A percentile compares a stretch with the other conserved stretches of the same genome.
phyloP scores from a whole-genome alignment of 78 protist genomes.

The Dictyostelium purpureum region DNA sequence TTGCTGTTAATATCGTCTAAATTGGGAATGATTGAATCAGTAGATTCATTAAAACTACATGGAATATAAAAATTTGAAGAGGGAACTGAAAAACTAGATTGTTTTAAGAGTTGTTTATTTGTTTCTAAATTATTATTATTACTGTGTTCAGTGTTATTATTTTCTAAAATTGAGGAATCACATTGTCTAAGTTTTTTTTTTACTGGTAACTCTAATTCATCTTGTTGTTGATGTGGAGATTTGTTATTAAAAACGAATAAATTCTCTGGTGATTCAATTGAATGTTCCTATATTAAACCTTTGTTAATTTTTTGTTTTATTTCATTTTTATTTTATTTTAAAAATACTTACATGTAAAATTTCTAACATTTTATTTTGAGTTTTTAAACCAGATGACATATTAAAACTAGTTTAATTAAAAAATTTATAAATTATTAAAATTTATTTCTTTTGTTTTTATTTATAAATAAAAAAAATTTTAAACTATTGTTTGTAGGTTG shows the following conservation, averaged over 20 bases:
- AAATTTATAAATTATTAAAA: not conserved
- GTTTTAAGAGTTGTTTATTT: not conserved
- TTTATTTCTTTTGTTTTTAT: not conserved
- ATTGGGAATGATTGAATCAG: conserved; percentile 9
- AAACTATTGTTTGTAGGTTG: not conserved
- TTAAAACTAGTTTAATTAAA: not conserved
- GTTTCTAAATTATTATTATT: not conserved
- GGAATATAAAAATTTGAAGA: not conserved
- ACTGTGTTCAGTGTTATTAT: not conserved
- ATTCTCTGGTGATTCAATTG: not conserved
- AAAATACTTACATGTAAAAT: conserved; percentile 3
- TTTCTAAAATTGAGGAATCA: not conserved
- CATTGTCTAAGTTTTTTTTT: conserved; percentile 7
- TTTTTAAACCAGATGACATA: conserved; percentile 64
- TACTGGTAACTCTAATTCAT: not conserved
- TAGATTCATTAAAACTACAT: not conserved
- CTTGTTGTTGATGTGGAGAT: not conserved
- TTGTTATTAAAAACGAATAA: not conserved
- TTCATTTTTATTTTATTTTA: not conserved
- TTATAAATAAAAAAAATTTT: not conserved
- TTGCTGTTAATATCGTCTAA: too few species aligned
- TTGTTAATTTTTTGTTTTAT: too few species aligned
- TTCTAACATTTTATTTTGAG: not conserved
- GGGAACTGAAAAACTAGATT: not conserved
- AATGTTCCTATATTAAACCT: not conserved